Evolutionary conservation across 2,329 filamentous ascomycete species (phyloP), one percentile per base, ranked within the genome.

Genomic region (Trichoderma harzianum): DNA sequence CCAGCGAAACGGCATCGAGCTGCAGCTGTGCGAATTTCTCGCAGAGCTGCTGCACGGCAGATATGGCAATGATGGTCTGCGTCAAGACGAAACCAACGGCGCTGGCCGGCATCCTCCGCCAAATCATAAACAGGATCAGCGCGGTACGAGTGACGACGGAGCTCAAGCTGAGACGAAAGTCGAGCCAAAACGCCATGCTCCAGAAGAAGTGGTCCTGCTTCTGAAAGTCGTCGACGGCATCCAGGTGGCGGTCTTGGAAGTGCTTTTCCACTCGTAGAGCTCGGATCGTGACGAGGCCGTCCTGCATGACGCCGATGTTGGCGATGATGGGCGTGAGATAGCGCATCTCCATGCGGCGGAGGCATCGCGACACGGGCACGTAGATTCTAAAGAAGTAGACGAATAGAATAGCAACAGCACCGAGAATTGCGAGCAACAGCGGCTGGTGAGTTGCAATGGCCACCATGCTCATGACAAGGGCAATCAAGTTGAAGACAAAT

Each of bases 181-280:
- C 90, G 3, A 97, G 85, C 94, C 94, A 97, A 8, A 90, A 89
- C 75, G 97, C 93, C 57, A 97, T 86, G 72, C 91, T 93, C 92
- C 94, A 97, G 82, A 97, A 97, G 82, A 97, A 97, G 79, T 98
- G 95, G 77, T 98, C 95, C 87, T 97, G 96, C 78, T 94, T 94
- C 79, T 97, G 95, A 78, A 97, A 97, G 21, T 90, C 90, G 78
- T 97, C 94, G 0, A 94, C 94, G 0, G 94, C 94, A 2, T 87
- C 84, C 39, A 98, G 91, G 67, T 97, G 93, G 65, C 91, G 88
- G 73, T 90, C 88, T 78, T 97, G 93, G 77, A 97, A 97, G 67
- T 92, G 90, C 5, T 87, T 83, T 76, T 97, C 91, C 1, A 92
- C 93, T 63, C 88, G 89, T 78, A 97, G 95, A 0, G 95, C 94